Evolutionary conservation across 1,284 basidiomycete species (phyloP).

Genomic region (Xerocomus amazonicus): DNA sequence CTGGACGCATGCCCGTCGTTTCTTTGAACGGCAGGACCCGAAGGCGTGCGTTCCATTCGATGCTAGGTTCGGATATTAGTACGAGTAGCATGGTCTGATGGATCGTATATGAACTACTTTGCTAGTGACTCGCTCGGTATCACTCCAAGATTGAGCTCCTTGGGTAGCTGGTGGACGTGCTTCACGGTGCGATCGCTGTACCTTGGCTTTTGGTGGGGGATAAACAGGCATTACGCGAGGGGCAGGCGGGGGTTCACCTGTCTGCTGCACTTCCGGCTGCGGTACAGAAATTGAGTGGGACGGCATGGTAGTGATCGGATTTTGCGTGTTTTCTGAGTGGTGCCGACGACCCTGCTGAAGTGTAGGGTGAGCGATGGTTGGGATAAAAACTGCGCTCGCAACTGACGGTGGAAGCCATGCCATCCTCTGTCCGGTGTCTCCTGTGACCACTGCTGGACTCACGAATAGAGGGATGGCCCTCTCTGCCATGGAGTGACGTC

Average conservation of each 20-base stretch:
- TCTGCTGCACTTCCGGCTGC: slow-evolving; percentile 20
- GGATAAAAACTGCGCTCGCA: slow-evolving; percentile 14
- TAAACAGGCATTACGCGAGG: slow-evolving; percentile 37
- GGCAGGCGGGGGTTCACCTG: slow-evolving; percentile 36
- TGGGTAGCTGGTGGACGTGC: slow-evolving; percentile 24
- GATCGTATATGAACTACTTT: slow-evolving; percentile 27
- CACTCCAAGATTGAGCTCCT: slow-evolving; percentile 34
- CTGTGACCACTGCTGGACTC: slow-evolving; percentile 26
- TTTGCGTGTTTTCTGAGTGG: slow-evolving; percentile 31
- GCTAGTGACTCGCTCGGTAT: slow-evolving; percentile 23
- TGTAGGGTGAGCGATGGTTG: slow-evolving; percentile 7
- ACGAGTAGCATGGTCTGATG: slow-evolving; percentile 4
- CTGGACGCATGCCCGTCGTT: slow-evolving; percentile 22
- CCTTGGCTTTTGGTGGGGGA: slow-evolving; percentile 35
- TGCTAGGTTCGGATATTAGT: slow-evolving; percentile 27
- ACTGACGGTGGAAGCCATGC: slow-evolving; percentile 26
- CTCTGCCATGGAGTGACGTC: slow-evolving; percentile 29
- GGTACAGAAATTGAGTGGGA: slow-evolving; percentile 19
- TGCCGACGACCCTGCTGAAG: slow-evolving; percentile 28
- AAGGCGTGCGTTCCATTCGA: slow-evolving; percentile 33
- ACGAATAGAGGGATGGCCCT: slow-evolving; percentile 26
- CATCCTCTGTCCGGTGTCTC: slow-evolving; percentile 34
- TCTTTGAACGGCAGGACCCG: slow-evolving; percentile 33
- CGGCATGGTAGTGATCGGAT: slow-evolving; percentile 22
- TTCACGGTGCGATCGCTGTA: slow-evolving; percentile 32